Evolutionary conservation across 208 protist species (phyloP), one percentile per base, ranked within the genome.

Genomic region (Acanthamoeba castellanii): DNA sequence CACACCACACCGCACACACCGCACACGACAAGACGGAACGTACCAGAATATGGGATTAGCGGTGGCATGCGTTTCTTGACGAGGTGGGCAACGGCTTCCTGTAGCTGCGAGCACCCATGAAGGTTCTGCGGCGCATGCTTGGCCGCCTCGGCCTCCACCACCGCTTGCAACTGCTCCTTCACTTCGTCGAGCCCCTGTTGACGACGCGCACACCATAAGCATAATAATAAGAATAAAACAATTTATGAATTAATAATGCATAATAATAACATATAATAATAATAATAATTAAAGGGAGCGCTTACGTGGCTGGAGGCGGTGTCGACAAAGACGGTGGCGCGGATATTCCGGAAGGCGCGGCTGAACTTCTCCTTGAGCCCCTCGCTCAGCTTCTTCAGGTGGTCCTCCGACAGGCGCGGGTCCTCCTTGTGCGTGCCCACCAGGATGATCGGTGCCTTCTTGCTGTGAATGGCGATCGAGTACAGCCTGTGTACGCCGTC

Each of bases 391-490:
- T 50, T 32, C 27, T 64, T 20, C 11, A 88, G 34, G 50, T 88
- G 55, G 2, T 88, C 81, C 20, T 55, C 47, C 7, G 37, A 52
- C 16, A 57, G 20, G 45, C 55, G 45, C 20, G 85, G 85, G 25
- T 92, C 85, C 47, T 92, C 61, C 61, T 45, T 47, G 85, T 92
- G 85, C 30, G 85, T 92, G 57, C 85, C 85, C 55, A 92, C 85
- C 42, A 92, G 34, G 32, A 92, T 7, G 85, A 92, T 74, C 34
- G 85, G 85, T 32, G 85, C 85, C 64, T 74, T 68, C 37, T 74
- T 92, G 50, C 78, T 87, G 32, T 68, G 59, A 25, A 68, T 92
- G 34, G 85, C 59, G n/a, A 76, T 92, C 59, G 85, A 92, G 59
- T 92, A 74, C 7, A 92, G 64, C 85, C 85, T 92, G 59, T 70